Base-by-base conservation (phyloP, 2,329 filamentous ascomycete genomes). In the Botryotinia convoluta region DNA sequence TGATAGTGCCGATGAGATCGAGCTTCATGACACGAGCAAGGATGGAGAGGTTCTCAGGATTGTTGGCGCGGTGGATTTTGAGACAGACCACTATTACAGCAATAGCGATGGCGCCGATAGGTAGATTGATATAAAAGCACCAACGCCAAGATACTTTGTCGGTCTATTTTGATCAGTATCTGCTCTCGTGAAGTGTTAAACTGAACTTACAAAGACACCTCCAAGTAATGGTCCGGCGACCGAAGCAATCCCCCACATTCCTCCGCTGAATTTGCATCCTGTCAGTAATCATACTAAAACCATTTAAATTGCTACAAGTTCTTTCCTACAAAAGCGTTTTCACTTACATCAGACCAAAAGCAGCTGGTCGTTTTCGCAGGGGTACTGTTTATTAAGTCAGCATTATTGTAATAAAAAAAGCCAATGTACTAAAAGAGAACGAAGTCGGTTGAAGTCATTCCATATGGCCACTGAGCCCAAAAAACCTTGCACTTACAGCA, bases 51-150 rank as follows among this genome's bases (percentile, higher is more conserved):
- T 76, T 76, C 8, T 78, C 73, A 5, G 76, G 75, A 63, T 77
- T 78, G 57, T 78, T 76, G 16, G 82, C 81, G 48, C 81, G 80
- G 54, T 84, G 77, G 22, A 85, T 84, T 59, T 85, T 81, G 5
- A 87, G 81, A 63, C 83, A 63, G 18, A 84, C 80, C 22, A 85
- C 77, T 29, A 83, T 75, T 39, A 84, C 73, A 3, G 79, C 71
- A 6, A 86, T 78, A 2, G 84, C 80, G 39, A 83, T 76, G 63
- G 81, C 82, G 60, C 82, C 79, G 61, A 84, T 78, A 35, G 77
- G 74, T 71, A 78, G 70, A 77, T 76, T 78, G 71, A 79, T 76
- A 62, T 78, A 79, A 51, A 79, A 79, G 51, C 78, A 79, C 78
- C 78, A 80, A 26, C 77, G 73, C 81, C 81, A 82, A 75, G 77